Percentiles rank a stretch among this genome's conserved stretches.
These are phyloP conservation scores for Boletus coccyginus DNA, from an alignment of 768 basidiomycete species.

Conservation along the genomic window DNA sequence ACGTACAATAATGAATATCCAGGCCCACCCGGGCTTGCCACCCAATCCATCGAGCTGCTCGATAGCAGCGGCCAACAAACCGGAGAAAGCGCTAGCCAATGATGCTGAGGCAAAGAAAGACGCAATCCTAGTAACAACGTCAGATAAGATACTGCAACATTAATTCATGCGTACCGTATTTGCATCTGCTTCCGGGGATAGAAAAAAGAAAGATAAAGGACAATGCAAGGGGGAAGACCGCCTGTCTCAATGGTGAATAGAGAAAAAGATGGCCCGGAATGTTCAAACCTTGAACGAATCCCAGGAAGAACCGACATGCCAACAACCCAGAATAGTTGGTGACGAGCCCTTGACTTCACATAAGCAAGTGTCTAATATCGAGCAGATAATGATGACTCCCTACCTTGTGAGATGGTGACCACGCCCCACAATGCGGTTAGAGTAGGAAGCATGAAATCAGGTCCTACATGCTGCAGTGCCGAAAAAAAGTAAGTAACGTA, in stretches of 20 bases:
- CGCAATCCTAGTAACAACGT: constrained; percentile 30
- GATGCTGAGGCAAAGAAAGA: constrained; percentile 43
- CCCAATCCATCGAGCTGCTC: constrained; percentile 51
- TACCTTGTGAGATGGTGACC: neutral
- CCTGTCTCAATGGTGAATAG: constrained; percentile 31
- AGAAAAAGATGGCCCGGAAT: neutral
- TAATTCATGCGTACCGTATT: constrained; percentile 13
- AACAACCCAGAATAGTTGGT: constrained; percentile 52
- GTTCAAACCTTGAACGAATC: constrained; percentile 54
- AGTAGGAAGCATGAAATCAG: neutral
- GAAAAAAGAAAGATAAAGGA: constrained; percentile 55
- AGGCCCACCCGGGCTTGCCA: constrained; percentile 57
- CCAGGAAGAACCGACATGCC: constrained; percentile 48
- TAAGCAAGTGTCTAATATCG: neutral
- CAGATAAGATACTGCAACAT: neutral
- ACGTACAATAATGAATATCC: constrained; percentile 55
- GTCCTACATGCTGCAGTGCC: neutral
- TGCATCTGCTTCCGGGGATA: constrained; percentile 32
- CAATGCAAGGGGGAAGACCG: constrained; percentile 55
- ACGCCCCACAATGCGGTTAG: neutral
- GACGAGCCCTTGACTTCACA: constrained; percentile 39
- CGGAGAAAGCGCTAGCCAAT: constrained; percentile 59
- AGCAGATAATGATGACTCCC: neutral
- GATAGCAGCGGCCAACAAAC: constrained; percentile 61
- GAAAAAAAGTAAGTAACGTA: neutral